Conservation (phyloP, 495 filamentous ascomycete genomes). For the Sporormia fimetaria region DNA sequence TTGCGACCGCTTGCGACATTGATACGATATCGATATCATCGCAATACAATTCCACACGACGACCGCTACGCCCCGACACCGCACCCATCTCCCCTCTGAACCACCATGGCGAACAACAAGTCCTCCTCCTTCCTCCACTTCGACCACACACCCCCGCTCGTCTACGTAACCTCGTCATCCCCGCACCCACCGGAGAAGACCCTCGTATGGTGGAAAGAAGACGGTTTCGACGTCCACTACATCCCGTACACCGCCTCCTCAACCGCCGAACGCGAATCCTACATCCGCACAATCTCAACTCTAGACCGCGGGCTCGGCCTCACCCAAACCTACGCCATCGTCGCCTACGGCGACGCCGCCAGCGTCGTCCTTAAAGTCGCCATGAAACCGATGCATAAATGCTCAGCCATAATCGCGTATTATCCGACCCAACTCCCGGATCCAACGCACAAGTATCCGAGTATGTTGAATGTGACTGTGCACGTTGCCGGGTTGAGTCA, state of each 20-base stretch:
- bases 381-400: conserved; percentile 38
- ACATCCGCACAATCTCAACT: conserved; percentile 10
- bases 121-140: conserved; percentile 16
- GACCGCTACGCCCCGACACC: too few species aligned
- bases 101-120: too few species aligned
- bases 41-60: too few species aligned
- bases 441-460: conserved; percentile 39
- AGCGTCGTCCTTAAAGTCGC: conserved; percentile 45
- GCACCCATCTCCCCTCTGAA: too few species aligned
- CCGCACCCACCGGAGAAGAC: conserved; percentile 8
- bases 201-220: conserved; percentile 11
- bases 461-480: conserved; percentile 39
- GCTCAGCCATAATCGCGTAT: conserved; percentile 47
- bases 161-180: conserved; percentile 9
- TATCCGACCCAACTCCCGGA: conserved; percentile 47
- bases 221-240: conserved; percentile 23
- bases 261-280: conserved; percentile 5
- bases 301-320: conserved; percentile 25
- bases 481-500: conserved; percentile 40
- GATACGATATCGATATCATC: too few species aligned
- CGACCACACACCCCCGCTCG: conserved; percentile 8
- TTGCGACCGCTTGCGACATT: too few species aligned
- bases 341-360: conserved; percentile 44
- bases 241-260: conserved; percentile 15
- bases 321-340: conserved; percentile 29